Percentiles rank a stretch among this genome's conserved stretches.
Conservation (phyloP, 106 monocot species). For the Narthecium ossifragum region DNA sequence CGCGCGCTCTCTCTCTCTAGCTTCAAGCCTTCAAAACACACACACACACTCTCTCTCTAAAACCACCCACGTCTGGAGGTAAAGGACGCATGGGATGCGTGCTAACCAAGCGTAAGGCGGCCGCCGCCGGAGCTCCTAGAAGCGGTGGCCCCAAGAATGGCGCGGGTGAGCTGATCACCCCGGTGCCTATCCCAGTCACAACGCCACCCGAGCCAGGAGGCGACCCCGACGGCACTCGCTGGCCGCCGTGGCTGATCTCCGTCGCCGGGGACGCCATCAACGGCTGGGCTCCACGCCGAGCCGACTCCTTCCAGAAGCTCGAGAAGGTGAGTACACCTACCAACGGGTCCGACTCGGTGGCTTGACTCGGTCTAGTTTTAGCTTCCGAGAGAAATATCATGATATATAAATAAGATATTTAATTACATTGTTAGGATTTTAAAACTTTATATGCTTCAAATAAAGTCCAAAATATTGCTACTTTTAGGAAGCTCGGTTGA, state of each 20-base stretch:
- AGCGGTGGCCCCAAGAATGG: not conserved
- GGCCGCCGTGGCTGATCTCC: not conserved
- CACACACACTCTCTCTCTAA: not conserved
- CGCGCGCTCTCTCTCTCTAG: not conserved
- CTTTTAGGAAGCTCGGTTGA: no score
- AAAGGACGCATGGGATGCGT: conserved; percentile 2
- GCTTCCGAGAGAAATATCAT: no score
- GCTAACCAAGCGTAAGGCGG: not conserved
- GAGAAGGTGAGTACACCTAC: no score
- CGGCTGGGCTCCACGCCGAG: not conserved
- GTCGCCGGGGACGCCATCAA: not conserved
- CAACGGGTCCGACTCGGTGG: no score
- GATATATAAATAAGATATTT: no score
- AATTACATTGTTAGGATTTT: no score
- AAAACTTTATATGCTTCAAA: no score
- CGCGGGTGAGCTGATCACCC: not conserved
- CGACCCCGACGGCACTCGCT: not conserved
- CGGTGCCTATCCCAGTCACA: not conserved
- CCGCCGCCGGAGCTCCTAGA: not conserved
- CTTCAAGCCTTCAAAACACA: not conserved
- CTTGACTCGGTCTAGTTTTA: no score
- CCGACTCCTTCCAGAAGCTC: conserved; percentile 2
- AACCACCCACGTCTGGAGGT: not conserved
- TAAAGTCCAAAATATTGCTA: no score
- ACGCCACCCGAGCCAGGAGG: not conserved